Conservation (phyloP, 768 basidiomycete species). For the Hebeloma cylindrosporum region DNA sequence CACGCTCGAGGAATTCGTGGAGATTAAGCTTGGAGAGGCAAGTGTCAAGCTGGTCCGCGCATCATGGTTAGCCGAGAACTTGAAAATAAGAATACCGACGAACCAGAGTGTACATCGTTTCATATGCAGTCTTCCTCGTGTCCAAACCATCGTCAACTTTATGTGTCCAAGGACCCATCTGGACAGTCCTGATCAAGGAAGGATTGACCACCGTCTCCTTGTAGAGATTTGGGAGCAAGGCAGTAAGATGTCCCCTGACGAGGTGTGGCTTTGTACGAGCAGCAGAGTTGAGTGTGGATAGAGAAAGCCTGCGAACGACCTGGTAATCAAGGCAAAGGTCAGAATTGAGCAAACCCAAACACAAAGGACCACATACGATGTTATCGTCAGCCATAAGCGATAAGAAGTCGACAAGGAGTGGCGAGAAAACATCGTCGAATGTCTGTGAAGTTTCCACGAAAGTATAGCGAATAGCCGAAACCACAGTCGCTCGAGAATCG, state of each 20-base stretch:
- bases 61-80: background rate
- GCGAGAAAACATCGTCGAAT: constrained; percentile 89
- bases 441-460: constrained; percentile 83
- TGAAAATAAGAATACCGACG: constrained; percentile 26
- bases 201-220: constrained; percentile 79
- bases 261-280: constrained; percentile 94
- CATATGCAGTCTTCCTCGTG: constrained; percentile 94
- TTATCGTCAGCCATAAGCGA: constrained; percentile 88
- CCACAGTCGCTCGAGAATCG: constrained; percentile 80
- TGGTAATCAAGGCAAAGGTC: constrained; percentile 28
- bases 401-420: constrained; percentile 88
- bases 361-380: constrained; percentile 51
- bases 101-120: constrained; percentile 94
- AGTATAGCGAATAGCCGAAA: constrained; percentile 91
- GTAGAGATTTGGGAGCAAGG: constrained; percentile 81
- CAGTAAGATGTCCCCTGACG: constrained; percentile 77
- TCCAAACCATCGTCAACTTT: constrained; percentile 97
- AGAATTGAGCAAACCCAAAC: background rate
- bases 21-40: constrained; percentile 87
- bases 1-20: constrained; percentile 77
- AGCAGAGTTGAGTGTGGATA: constrained; percentile 91
- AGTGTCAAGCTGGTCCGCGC: constrained; percentile 70
- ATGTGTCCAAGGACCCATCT: constrained; percentile 98
- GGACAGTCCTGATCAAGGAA: constrained; percentile 82
- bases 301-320: constrained; percentile 87